A percentile compares a stretch with the other conserved stretches of the same genome.
These are phyloP conservation scores for Fonsecaea pedrosoi DNA, from an alignment of 2,329 filamentous ascomycete genomes.

Conservation along the genomic window DNA sequence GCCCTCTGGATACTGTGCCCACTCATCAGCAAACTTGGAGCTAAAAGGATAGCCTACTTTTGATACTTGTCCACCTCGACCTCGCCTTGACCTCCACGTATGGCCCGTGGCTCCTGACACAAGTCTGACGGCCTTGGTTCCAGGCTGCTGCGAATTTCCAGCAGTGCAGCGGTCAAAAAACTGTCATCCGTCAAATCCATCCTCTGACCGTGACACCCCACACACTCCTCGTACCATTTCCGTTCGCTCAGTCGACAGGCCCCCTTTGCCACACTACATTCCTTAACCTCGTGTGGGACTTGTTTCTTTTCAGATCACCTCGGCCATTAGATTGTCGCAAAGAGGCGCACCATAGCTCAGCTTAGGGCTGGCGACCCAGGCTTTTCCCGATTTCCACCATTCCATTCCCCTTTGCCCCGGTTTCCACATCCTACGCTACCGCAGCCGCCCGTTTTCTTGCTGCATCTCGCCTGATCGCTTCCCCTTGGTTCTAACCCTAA, in stretches of 20 bases:
- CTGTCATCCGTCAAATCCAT: constrained; percentile 3
- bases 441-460: constrained; percentile 26
- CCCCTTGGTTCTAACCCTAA: constrained; percentile 23
- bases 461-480: constrained; percentile 35
- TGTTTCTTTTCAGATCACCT: constrained; percentile 3
- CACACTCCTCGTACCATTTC: background rate
- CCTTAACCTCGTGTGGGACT: background rate
- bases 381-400: constrained; percentile 6
- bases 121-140: constrained; percentile 16
- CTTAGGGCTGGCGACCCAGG: background rate
- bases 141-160: constrained; percentile 18
- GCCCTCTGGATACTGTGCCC: constrained; percentile 5
- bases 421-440: constrained; percentile 28
- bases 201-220: background rate
- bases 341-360: constrained; percentile 2
- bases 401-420: constrained; percentile 16
- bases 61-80: constrained; percentile 19
- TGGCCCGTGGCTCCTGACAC: constrained; percentile 1
- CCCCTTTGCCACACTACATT: constrained; percentile 1
- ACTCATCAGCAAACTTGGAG: constrained; percentile 10
- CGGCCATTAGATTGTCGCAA: constrained; percentile 5
- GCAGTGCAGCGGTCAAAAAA: background rate
- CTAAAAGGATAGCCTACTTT: constrained; percentile 11
- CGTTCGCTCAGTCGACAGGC: background rate
- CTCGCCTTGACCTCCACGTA: constrained; percentile 13